Percentiles rank a stretch among this genome's conserved stretches.
Conservation (phyloP, 73 alveolate genomes). For the Paramecium primaurelia region DNA sequence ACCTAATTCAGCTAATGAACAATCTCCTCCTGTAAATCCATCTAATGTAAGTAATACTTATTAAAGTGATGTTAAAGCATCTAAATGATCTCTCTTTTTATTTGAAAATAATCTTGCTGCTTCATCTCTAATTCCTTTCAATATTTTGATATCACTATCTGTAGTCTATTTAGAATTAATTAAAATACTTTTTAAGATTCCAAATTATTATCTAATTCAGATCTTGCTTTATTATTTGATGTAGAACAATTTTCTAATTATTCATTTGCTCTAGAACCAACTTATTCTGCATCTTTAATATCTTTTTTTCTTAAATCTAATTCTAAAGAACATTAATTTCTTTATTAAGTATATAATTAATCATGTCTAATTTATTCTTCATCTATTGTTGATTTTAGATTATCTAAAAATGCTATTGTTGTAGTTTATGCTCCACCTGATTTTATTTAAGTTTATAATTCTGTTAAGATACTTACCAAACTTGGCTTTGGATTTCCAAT, state of each 20-base stretch:
- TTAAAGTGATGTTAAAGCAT: conserved; percentile 9
- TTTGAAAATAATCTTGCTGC: not conserved
- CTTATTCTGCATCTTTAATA: conserved; percentile 16
- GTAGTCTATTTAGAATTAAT: not conserved
- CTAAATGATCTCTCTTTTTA: conserved; percentile 2
- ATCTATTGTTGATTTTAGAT: conserved; percentile 15
- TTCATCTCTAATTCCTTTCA: not conserved
- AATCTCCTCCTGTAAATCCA: conserved; percentile 22
- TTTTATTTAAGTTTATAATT: not conserved
- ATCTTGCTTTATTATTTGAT: not conserved
- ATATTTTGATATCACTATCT: not conserved
- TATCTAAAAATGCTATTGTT: conserved; percentile 24
- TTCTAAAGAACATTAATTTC: conserved; percentile 34
- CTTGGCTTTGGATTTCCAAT: conserved; percentile 36
- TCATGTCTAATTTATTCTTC: conserved; percentile 38
- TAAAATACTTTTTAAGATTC: not conserved
- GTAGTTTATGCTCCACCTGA: conserved; percentile 23
- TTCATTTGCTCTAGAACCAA: not conserved
- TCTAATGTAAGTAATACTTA: not conserved
- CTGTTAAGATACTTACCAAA: not conserved
- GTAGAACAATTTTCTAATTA: not conserved
- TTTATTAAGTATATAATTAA: not conserved
- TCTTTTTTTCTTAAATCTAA: conserved; percentile 22
- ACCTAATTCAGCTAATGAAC: conserved; percentile 6
- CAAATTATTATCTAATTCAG: conserved; percentile 26